Conservation (phyloP, 345 rosid species). For the Citrus medica region DNA sequence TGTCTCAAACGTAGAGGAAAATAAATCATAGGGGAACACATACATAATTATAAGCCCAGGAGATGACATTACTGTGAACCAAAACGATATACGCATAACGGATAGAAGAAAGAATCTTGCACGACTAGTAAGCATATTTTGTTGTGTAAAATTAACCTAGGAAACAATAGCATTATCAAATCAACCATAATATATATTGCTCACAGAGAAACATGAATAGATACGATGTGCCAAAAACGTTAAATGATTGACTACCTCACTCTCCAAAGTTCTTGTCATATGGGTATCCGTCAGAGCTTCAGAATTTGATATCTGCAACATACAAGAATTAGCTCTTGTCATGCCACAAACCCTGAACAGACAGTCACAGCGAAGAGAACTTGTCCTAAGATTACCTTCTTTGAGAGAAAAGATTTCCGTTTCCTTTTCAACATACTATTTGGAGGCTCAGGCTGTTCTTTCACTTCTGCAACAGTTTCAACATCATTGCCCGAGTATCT, state of each 20-base stretch:
- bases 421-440: conserved; percentile 49
- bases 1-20: neutral
- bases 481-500: conserved; percentile 31
- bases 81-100: neutral
- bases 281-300: conserved; percentile 37
- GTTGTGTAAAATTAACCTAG: neutral
- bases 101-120: neutral
- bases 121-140: neutral
- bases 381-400: conserved; percentile 25
- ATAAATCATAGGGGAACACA: neutral
- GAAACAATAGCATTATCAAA: neutral
- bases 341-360: neutral
- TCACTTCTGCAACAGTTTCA: conserved; percentile 38
- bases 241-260: conserved; percentile 43
- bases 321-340: conserved; percentile 4
- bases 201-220: neutral
- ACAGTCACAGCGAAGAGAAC: neutral
- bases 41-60: neutral
- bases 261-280: conserved; percentile 28
- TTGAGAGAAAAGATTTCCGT: conserved; percentile 35
- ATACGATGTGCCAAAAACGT: neutral
- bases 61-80: neutral
- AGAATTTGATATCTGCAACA: conserved; percentile 45
- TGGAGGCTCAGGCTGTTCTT: conserved; percentile 32
- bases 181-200: neutral